Evolutionary conservation across 176 grass and related monocot genomes (phyloP), one percentile per base, ranked within the genome.

Genomic region (Zoysia pacifica): DNA sequence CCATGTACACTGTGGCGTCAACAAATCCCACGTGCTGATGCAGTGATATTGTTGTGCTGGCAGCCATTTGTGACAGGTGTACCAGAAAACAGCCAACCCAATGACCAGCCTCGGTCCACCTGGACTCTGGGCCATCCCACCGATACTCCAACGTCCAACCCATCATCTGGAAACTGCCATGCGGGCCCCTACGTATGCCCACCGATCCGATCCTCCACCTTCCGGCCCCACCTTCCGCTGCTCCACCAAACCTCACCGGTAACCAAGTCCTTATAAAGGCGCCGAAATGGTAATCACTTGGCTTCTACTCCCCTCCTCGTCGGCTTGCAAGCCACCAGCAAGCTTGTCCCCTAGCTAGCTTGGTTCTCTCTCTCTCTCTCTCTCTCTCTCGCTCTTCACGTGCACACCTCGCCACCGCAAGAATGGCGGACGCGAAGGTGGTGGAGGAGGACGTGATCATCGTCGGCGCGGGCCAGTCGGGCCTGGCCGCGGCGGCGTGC

Each of bases 401-500:
- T 74, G 36, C 62, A 42, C 69, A 10, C 55, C 11, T 38, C 28
- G 15, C 41, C 35, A 39, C 69, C 14, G 16, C 15, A 13, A 46
- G 39, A 7, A 36, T 55, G 65, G 71, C 19, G 11, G 45, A 9
- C 7, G 19, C 19, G 11, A 5, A 2, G 6, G 9, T 2, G 86
- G 42, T 0, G 41, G 36, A 53, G 70, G 86, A 84, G 81, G 87
- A 85, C 5, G 87, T 85, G 77, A 56, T 94, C 63, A 89, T 98
- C 65, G 95, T 98, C 0, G 95, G 92, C 2, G 95, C 95, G 1
- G 95, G 95, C 14, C 95, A 86, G 74, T 93, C 95, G 0, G 95
- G 95, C 0, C 81, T 98, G 3, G 95, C 92, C 8, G 86, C 48
- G 60, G 88, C 95, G 16, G 90, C 92, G 13, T 98, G 90, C 86